Conservation (phyloP, 106 monocot genomes). For the Vanilla planifolia region DNA sequence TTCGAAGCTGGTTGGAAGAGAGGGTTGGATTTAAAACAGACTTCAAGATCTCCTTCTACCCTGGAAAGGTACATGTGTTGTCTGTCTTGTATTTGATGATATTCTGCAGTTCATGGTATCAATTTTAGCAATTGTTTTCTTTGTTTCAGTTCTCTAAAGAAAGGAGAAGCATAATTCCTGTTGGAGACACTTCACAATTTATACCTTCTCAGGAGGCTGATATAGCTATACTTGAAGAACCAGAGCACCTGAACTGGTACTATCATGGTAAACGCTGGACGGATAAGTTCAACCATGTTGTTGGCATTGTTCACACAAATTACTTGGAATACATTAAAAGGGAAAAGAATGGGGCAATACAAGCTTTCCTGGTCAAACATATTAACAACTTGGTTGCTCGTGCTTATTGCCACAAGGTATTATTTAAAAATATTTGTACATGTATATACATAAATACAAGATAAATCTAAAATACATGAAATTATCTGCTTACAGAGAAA, state of each 20-base stretch:
- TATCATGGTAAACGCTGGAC: constrained; percentile 99
- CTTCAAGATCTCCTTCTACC: constrained; percentile 98
- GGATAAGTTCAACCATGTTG: constrained; percentile 94
- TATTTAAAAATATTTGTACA: no score
- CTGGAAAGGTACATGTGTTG: constrained; percentile 65
- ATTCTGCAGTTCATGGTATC: background rate
- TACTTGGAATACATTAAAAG: constrained; percentile 98
- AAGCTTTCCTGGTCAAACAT: constrained; percentile 93
- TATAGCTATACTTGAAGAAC: constrained; percentile 96
- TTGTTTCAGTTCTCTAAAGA: constrained; percentile 77
- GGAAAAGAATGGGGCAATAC: constrained; percentile 91
- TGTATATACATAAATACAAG: no score
- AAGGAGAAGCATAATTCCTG: constrained; percentile 93
- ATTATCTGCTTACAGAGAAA: no score
- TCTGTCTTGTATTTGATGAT: background rate
- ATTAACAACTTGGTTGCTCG: constrained; percentile 86
- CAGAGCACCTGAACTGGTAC: constrained; percentile 99
- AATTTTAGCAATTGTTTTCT: constrained; percentile 3
- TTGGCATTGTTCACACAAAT: constrained; percentile 98
- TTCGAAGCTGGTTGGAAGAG: constrained; percentile 88
- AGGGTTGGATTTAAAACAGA: constrained; percentile 83
- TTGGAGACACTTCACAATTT: constrained; percentile 91
- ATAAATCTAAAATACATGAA: no score
- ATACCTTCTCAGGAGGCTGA: constrained; percentile 89
- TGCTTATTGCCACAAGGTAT: constrained; percentile 96